Conservation (phyloP, 345 rosid species). For the Gossypium sturtianum region DNA sequence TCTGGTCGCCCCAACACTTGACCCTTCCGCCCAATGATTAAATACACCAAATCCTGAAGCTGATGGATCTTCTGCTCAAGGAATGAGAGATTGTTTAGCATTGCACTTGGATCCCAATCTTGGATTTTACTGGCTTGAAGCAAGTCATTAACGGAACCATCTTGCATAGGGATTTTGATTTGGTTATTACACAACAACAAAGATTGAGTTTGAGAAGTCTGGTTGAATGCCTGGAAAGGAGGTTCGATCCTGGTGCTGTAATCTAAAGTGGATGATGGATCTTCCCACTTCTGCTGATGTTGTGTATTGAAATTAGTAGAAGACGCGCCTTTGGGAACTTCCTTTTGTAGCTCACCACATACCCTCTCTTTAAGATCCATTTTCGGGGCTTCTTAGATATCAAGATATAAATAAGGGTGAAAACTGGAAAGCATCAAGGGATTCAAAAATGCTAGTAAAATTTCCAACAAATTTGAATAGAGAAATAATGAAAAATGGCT, state of each 20-base stretch:
- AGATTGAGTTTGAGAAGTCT: constrained; percentile 24
- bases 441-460: background rate
- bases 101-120: constrained; percentile 83
- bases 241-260: constrained; percentile 37
- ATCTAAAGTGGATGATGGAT: constrained; percentile 45
- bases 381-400: constrained; percentile 12
- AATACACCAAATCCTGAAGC: constrained; percentile 72
- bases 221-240: constrained; percentile 37
- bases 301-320: constrained; percentile 30
- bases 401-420: constrained; percentile 7
- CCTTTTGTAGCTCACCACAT: constrained; percentile 29
- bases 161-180: constrained; percentile 27
- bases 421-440: constrained; percentile 12
- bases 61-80: constrained; percentile 84
- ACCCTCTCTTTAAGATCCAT: constrained; percentile 62
- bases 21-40: constrained; percentile 46
- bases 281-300: constrained; percentile 58
- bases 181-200: constrained; percentile 26
- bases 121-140: constrained; percentile 36
- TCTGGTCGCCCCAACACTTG: constrained; percentile 45
- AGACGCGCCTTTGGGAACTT: constrained; percentile 25
- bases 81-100: constrained; percentile 68
- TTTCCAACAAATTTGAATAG: background rate
- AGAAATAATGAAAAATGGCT: background rate
- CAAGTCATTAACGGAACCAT: constrained; percentile 28